A percentile compares a stretch with the other conserved stretches of the same genome.
phyloP scores from a whole-genome alignment of 208 protist species.

The Leishmania arabica region DNA sequence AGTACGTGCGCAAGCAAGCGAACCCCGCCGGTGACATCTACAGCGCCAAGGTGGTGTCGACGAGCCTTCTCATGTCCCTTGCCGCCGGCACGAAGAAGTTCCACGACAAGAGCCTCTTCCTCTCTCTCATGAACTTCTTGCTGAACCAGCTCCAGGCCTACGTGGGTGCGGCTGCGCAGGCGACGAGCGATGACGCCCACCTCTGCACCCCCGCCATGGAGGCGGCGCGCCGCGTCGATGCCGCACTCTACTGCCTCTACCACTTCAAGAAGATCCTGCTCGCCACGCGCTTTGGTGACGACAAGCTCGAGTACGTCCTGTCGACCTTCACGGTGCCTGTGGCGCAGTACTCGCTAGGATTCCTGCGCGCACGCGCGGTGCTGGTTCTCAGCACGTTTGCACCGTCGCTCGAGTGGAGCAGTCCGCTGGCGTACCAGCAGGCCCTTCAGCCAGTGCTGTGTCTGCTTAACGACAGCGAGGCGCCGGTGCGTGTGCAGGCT shows the following conservation, averaged over 20 bases:
- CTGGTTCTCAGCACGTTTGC: constrained; percentile 75
- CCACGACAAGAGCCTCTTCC: constrained; percentile 58
- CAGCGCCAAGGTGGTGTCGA: constrained; percentile 75
- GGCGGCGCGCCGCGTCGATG: constrained; percentile 74
- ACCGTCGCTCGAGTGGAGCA: constrained; percentile 71
- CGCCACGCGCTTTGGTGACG: constrained; percentile 55
- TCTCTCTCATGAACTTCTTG: constrained; percentile 74
- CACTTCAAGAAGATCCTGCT: constrained; percentile 70
- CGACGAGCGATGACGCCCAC: constrained; percentile 36
- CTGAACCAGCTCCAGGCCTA: constrained; percentile 71
- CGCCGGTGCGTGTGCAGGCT: constrained; percentile 89
- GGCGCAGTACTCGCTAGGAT: constrained; percentile 63
- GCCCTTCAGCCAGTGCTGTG: constrained; percentile 66
- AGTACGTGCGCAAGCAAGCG: constrained; percentile 91
- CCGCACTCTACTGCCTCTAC: constrained; percentile 70
- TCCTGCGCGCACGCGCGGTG: constrained; percentile 85
- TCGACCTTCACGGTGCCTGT: constrained; percentile 76
- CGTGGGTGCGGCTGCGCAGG: constrained; percentile 24
- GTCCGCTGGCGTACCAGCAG: constrained; percentile 50
- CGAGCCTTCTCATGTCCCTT: constrained; percentile 73
- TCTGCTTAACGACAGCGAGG: constrained; percentile 82
- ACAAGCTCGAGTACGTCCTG: constrained; percentile 86
- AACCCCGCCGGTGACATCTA: constrained; percentile 80
- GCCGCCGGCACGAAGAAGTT: constrained; percentile 60
- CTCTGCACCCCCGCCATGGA: constrained; percentile 33